Evolutionary conservation across 1,284 basidiomycete species (phyloP), one percentile per base, ranked within the genome.

Genomic region (Somion occarium): DNA sequence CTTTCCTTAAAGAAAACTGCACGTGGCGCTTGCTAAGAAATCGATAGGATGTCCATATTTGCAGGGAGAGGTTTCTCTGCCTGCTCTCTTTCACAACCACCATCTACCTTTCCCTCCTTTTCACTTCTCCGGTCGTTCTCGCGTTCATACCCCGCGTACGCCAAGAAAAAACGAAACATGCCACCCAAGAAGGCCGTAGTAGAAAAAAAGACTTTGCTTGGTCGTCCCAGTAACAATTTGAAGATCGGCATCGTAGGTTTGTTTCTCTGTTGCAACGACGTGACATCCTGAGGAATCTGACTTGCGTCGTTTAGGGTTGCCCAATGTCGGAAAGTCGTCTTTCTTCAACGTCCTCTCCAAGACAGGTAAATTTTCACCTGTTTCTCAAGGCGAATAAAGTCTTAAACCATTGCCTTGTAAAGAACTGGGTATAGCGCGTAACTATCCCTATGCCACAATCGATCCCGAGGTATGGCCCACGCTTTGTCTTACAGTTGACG

Each of bases 361-460:
- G 67, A 92, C 90, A 57, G 91, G 91, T 82, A 48, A n/a, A n/a
- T n/a, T 46, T 74, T 63, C 26, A 39, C 30, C 26, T 52, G 34
- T 44, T 47, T 71, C 30, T 37, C 38, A 20, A 25, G 19, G 22
- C 20, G 19, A 23, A 20, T 41, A 25, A 38, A 44, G 30, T 50
- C 23, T 46, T 49, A 30, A 49, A 22, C n/a, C 38, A 43, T 38
- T 44, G 38, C 50, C 52, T 41, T 18, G 27, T 57, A 93, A 90
- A 98, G n/a, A n/a, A 72, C 81, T 98, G n/a, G 96, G 92, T 60
- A 96, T 97, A 71, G 87, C 93, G 43, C 94, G 94, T 70, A 99
- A 99, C 79, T 99, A 97, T 69, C 97, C 97, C 18, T 99, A 98
- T 64, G 94, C 94, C 12, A 98, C 95, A 48, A 97, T 98, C 69